These are phyloP conservation scores for Stentor roeselii DNA, from an alignment of 73 alveolate species.

Conservation along the genomic window DNA sequence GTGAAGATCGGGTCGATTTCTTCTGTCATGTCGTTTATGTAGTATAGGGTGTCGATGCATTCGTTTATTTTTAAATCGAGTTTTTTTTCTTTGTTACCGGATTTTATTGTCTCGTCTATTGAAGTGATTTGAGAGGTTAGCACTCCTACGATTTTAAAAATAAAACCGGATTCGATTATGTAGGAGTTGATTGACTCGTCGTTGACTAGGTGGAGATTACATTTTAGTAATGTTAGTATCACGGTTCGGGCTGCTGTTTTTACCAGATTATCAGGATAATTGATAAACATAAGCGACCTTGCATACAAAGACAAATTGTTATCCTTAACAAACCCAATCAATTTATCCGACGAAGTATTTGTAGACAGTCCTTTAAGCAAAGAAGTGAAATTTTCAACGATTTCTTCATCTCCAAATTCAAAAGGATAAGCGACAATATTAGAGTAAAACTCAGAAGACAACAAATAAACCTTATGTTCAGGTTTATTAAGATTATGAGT, in stretches of 20 bases:
- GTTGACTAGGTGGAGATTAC: neutral
- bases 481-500: constrained; percentile 8
- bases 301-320: neutral
- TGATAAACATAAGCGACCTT: neutral
- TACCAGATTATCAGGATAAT: neutral
- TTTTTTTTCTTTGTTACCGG: neutral
- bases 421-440: neutral
- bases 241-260: constrained; percentile 5
- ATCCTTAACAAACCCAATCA: neutral
- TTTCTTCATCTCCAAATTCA: constrained; percentile 11
- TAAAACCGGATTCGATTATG: constrained; percentile 3
- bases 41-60: neutral
- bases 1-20: neutral
- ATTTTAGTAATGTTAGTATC: constrained; percentile 3
- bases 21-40: neutral
- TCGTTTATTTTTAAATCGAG: neutral
- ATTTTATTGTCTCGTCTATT: neutral
- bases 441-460: neutral
- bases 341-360: neutral
- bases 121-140: neutral
- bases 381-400: constrained; percentile 11
- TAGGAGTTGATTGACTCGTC: neutral
- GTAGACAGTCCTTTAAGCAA: neutral
- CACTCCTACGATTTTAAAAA: neutral
- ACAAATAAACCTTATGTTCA: neutral